phyloP scores from a whole-genome alignment of 2,329 filamentous ascomycete genomes.

The Alternaria panax region DNA sequence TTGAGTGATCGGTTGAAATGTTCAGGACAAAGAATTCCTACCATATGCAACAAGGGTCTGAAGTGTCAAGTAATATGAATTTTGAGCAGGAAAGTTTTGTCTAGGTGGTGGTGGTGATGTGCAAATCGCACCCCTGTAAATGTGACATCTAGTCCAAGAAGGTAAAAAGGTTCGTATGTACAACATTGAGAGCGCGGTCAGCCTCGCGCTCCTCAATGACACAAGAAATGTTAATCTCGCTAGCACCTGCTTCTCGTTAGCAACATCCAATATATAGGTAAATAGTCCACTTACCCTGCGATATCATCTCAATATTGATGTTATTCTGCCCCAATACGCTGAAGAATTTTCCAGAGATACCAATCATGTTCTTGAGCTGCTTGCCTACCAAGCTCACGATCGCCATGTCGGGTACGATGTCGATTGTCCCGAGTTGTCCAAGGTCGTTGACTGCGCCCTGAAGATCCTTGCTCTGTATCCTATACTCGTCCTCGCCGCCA shows the following conservation, averaged over 20 bases:
- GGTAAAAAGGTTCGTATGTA: constrained; percentile 96
- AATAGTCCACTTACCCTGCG: constrained; percentile 72
- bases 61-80: too few relatives aligned
- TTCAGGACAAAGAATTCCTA: too few relatives aligned
- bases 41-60: too few relatives aligned
- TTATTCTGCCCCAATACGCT: constrained; percentile 90
- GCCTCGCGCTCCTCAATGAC: constrained; percentile 93
- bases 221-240: constrained; percentile 98
- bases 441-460: constrained; percentile 71
- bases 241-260: constrained; percentile 71
- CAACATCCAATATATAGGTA: not conserved
- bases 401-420: constrained; percentile 89
- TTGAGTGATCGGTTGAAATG: too few relatives aligned
- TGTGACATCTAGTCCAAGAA: constrained; percentile 74
- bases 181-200: constrained; percentile 90
- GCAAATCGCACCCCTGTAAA: constrained; percentile 28
- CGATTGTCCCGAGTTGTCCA: constrained; percentile 83
- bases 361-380: constrained; percentile 96
- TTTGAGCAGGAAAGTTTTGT: constrained; percentile 9
- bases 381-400: constrained; percentile 94
- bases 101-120: constrained; percentile 27
- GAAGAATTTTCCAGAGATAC: constrained; percentile 94
- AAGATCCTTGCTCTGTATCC: constrained; percentile 57
- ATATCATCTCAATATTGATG: constrained; percentile 99
- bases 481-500: constrained; percentile 56